phyloP scores from a whole-genome alignment of 768 basidiomycete genomes.

The Mycena belliarum region DNA sequence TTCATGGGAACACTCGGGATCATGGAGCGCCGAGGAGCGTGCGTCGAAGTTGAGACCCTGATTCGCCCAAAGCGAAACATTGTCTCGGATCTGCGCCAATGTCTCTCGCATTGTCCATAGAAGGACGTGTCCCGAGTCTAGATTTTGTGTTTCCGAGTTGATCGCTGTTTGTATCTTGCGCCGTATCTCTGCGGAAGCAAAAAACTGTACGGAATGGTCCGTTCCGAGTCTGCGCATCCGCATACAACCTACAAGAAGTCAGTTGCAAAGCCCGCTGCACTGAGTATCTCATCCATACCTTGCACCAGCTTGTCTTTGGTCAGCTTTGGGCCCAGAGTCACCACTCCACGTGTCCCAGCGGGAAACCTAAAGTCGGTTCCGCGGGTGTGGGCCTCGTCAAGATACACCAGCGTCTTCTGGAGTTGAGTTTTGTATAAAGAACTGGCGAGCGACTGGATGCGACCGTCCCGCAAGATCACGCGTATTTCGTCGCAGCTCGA shows the following conservation, averaged over 20 bases:
- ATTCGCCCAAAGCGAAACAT: conserved; percentile 13
- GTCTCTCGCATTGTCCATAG: conserved; percentile 8
- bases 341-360: conserved; percentile 38
- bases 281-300: conserved; percentile 32
- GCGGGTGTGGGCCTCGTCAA: conserved; percentile 54
- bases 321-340: conserved; percentile 51
- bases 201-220: conserved; percentile 37
- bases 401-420: conserved; percentile 45
- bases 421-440: conserved; percentile 39
- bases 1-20: not conserved
- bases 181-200: conserved; percentile 8
- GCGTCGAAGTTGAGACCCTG: conserved; percentile 12
- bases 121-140: conserved; percentile 10
- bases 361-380: conserved; percentile 59
- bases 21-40: not conserved
- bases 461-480: conserved; percentile 38
- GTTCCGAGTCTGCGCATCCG: conserved; percentile 51
- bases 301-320: conserved; percentile 55
- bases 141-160: not conserved
- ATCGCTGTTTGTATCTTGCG: not conserved
- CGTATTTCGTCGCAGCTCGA: conserved; percentile 34
- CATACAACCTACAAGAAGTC: conserved; percentile 46
- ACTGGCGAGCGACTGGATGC: conserved; percentile 34
- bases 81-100: conserved; percentile 2
- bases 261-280: not conserved